These are phyloP conservation scores for Sedum album DNA, from an alignment of 164 flowering plant species.

Conservation along the genomic window DNA sequence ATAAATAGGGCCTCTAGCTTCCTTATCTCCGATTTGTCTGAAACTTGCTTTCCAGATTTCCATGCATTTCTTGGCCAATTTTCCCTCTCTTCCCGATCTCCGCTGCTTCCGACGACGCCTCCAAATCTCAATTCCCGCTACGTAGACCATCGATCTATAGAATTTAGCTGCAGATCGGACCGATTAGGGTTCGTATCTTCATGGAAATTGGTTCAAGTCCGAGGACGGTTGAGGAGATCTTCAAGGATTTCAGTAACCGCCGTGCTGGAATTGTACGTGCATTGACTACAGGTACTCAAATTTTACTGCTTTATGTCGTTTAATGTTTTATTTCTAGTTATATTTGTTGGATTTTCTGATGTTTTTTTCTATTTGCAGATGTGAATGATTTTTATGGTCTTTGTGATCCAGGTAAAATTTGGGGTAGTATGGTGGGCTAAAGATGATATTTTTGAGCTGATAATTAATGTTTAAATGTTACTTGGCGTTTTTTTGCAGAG, in stretches of 20 bases:
- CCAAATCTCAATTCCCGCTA: neutral
- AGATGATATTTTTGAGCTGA: neutral
- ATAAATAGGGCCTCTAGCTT: neutral
- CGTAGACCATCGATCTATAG: neutral
- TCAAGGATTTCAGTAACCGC: constrained; percentile 50
- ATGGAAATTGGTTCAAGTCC: constrained; percentile 40
- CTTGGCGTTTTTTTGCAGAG: constrained; percentile 25
- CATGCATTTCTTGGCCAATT: neutral
- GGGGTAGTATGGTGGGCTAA: no score
- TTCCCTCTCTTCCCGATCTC: no score
- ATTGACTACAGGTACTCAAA: constrained; percentile 38
- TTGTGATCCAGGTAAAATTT: neutral
- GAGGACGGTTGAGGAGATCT: neutral
- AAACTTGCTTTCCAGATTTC: neutral
- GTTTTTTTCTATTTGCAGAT: neutral
- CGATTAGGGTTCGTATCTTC: neutral
- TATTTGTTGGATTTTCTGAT: neutral
- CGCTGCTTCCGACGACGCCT: neutral
- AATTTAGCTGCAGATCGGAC: neutral
- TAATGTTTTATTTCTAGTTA: neutral
- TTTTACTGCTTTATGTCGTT: neutral
- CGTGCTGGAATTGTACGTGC: constrained; percentile 70
- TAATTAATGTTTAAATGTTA: no score
- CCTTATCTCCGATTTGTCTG: neutral
- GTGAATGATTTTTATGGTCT: neutral